A percentile compares a stretch with the other conserved stretches of the same genome.
Evolutionary conservation across 768 basidiomycete genomes (phyloP).

Genomic region (Podaxis mareebaensis): DNA sequence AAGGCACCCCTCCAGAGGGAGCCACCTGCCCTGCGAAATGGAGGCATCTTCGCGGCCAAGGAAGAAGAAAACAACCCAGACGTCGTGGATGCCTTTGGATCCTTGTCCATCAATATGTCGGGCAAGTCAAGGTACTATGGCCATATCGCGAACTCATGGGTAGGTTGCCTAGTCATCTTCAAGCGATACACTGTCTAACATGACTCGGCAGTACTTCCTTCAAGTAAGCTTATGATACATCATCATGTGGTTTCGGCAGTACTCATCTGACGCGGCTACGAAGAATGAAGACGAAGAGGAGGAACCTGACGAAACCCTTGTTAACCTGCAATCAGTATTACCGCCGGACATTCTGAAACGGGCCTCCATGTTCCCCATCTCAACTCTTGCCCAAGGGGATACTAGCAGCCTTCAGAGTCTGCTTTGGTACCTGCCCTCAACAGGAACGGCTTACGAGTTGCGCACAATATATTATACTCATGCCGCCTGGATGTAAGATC

Average conservation of each 20-base stretch:
- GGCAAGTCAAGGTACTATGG: conserved; percentile 79
- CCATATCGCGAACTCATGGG: conserved; percentile 77
- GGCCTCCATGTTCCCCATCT: conserved; percentile 69
- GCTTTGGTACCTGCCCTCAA: conserved; percentile 69
- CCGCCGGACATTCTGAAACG: conserved; percentile 63
- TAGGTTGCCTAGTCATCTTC: conserved; percentile 31
- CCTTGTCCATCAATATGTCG: conserved; percentile 69
- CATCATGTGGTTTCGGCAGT: conserved; percentile 19
- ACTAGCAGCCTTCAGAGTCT: conserved; percentile 55
- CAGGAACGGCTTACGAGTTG: conserved; percentile 60
- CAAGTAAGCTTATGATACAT: conserved; percentile 47
- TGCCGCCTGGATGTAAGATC: conserved; percentile 70
- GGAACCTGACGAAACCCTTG: conserved; percentile 40
- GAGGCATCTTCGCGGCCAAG: conserved; percentile 39
- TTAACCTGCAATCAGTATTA: conserved; percentile 54
- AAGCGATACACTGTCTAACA: conserved; percentile 19
- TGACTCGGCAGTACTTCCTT: conserved; percentile 59
- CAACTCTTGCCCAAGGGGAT: conserved; percentile 38
- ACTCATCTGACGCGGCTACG: conserved; percentile 50
- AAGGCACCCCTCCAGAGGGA: conserved; percentile 80
- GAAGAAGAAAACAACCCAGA: conserved; percentile 69
- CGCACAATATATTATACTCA: conserved; percentile 61
- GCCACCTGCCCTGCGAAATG: conserved; percentile 41
- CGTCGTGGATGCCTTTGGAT: conserved; percentile 79
- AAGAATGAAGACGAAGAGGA: conserved; percentile 54